Base-by-base conservation (phyloP, 1,284 basidiomycete genomes). In the Melampsora medusae region DNA sequence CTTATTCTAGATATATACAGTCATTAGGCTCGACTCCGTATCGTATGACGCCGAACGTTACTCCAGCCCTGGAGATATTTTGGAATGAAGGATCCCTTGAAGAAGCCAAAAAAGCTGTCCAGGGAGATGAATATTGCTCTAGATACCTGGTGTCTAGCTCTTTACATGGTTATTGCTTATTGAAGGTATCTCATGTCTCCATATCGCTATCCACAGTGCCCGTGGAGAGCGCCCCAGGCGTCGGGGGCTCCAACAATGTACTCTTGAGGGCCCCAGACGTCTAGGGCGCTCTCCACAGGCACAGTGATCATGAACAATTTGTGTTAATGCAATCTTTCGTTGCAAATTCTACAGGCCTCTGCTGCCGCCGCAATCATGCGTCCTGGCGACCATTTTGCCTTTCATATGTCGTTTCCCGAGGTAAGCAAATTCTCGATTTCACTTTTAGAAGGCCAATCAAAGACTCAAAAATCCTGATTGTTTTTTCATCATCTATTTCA, bases 381-480 rank as follows among this genome's bases (percentile, higher is more conserved):
- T 0, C 28, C 60, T 16, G n/a, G 65, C 31, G 42, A 71, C 31
- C 48, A 48, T 50, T 71, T 65, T 38, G 56, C 61, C 31, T 71
- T 71, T 53, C 28, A 65, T 22, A 49, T 71, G 33, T 56, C 59
- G 5, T 71, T 71, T 28, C 42, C 59, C 22, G 69, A 71, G 60
- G 69, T 71, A 64, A 64, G 49, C 56, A 19, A 56, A 14, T n/a
- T 14, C 14, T 6, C 33, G 4, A 50, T 17, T 31, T 33, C 28
- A 28, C 17, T 25, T 46, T 19, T 38, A 2, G 14, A 28, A 28
- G 10, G 10, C 19, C 53, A 42, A 19, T 38, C 4, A 25, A 22
- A 7, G 28, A 53, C 22, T 71, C 14, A 25, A 14, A n/a, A 17
- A 28, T 71, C 56, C 0, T 38, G 5, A 33, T 42, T n/a, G 7